Evolutionary conservation across 164 flowering plant species (phyloP).

Genomic region (Paratinospora sagittata): DNA sequence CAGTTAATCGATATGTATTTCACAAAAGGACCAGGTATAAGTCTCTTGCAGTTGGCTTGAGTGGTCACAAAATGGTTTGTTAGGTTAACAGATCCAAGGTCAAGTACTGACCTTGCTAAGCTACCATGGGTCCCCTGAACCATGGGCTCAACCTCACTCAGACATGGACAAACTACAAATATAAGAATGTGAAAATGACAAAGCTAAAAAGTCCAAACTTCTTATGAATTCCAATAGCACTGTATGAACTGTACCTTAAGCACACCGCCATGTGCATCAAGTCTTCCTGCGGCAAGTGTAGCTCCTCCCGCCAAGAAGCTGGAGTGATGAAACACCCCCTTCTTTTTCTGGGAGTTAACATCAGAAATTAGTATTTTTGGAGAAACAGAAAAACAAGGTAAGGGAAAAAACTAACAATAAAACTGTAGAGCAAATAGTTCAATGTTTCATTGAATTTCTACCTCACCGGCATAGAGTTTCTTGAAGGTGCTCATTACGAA

Average conservation of each 20-base stretch:
- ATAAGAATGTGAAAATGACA: not conserved
- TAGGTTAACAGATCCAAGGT: no score
- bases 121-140: no score
- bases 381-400: not conserved
- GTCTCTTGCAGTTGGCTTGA: no score
- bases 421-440: not conserved
- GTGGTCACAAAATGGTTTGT: no score
- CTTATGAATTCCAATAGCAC: no score
- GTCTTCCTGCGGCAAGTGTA: constrained; percentile 83
- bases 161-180: not conserved
- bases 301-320: constrained; percentile 94
- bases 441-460: constrained; percentile 18
- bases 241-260: constrained; percentile 69
- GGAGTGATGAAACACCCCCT: constrained; percentile 86
- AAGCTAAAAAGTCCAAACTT: not conserved
- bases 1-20: not conserved
- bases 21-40: not conserved
- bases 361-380: not conserved
- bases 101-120: not conserved
- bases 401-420: no score
- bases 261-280: constrained; percentile 51
- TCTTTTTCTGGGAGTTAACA: constrained; percentile 55
- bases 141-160: no score
- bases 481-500: constrained; percentile 87
- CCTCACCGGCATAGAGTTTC: constrained; percentile 74